A percentile compares a stretch with the other conserved stretches of the same genome.
These are phyloP conservation scores for Neurospora sp. DNA, from an alignment of 495 filamentous ascomycete genomes.

Conservation along the genomic window DNA sequence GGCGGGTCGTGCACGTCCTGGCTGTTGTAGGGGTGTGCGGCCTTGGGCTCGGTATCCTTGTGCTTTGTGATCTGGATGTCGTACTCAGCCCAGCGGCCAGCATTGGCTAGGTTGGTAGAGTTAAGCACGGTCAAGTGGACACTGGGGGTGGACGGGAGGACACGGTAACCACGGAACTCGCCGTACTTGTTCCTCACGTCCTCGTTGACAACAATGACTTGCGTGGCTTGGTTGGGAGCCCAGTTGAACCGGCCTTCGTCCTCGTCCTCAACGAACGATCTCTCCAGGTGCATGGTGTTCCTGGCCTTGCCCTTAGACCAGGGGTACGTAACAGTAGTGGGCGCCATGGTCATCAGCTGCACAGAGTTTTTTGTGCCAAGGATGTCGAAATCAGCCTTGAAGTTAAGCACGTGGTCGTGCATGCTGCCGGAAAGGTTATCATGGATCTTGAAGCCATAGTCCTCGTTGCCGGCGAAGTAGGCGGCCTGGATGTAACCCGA, in stretches of 20 bases:
- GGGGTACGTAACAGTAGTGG: constrained; percentile 23
- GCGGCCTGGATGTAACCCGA: constrained; percentile 46
- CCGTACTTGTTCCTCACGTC: constrained; percentile 42
- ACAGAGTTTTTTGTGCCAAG: constrained; percentile 41
- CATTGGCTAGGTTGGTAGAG: constrained; percentile 35
- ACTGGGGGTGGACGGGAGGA: constrained; percentile 28
- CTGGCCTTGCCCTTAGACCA: constrained; percentile 38
- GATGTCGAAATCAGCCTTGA: constrained; percentile 48
- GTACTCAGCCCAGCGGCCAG: constrained; percentile 39
- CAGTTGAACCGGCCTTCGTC: constrained; percentile 41
- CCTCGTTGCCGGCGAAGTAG: constrained; percentile 40
- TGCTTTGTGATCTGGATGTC: constrained; percentile 41
- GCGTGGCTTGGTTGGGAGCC: constrained; percentile 38
- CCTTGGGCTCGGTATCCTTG: constrained; percentile 44
- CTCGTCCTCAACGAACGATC: constrained; percentile 34
- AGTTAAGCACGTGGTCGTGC: constrained; percentile 53
- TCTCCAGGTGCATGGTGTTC: constrained; percentile 46
- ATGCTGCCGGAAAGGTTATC: constrained; percentile 43
- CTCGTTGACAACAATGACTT: constrained; percentile 43
- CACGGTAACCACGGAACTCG: constrained; percentile 46
- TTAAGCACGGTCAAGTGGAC: constrained; percentile 39
- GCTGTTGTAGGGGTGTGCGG: constrained; percentile 36
- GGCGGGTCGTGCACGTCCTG: constrained; percentile 39
- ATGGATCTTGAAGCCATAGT: constrained; percentile 48
- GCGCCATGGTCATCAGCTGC: constrained; percentile 29